Percentiles rank a stretch among this genome's conserved stretches.
These are phyloP conservation scores for Pelargonium australe DNA, from an alignment of 441 rosid genomes.

Conservation along the genomic window DNA sequence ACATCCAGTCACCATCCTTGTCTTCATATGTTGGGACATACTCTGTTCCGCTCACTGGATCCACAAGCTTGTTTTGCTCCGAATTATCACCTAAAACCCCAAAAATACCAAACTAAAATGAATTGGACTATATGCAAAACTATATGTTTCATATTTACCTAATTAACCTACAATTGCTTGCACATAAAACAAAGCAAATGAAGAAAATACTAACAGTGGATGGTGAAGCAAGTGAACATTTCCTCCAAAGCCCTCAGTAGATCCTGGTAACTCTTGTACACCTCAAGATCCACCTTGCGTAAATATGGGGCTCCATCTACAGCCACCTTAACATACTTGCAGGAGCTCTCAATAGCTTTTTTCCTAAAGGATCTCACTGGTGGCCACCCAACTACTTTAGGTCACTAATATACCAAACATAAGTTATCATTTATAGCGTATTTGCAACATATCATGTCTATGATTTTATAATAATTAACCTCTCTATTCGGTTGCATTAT, in stretches of 20 bases:
- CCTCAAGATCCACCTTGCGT: conserved; percentile 24
- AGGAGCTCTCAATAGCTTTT: conserved; percentile 17
- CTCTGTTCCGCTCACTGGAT: conserved; percentile 17
- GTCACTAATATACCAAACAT: too few species aligned
- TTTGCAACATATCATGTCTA: too few species aligned
- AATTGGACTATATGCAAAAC: too few species aligned
- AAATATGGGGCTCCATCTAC: conserved; percentile 27
- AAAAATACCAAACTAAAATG: too few species aligned
- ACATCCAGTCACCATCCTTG: conserved; percentile 32
- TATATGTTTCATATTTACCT: neutral
- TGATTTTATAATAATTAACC: too few species aligned
- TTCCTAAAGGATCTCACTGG: conserved; percentile 25
- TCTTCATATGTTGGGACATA: conserved; percentile 32
- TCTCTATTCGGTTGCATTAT: too few species aligned
- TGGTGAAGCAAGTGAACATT: conserved; percentile 23
- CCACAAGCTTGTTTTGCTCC: conserved; percentile 14
- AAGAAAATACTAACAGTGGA: conserved; percentile 5
- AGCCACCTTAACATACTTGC: conserved; percentile 27
- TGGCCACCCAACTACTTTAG: conserved; percentile 24
- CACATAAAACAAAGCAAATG: neutral
- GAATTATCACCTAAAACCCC: conserved; percentile 9
- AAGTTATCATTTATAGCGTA: too few species aligned
- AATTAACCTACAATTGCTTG: neutral
- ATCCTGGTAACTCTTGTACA: conserved; percentile 18
- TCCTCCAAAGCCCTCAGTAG: conserved; percentile 18